These are phyloP conservation scores for Neophaeococcomyces aloes DNA, from an alignment of 2,329 filamentous ascomycete genomes.

Conservation along the genomic window DNA sequence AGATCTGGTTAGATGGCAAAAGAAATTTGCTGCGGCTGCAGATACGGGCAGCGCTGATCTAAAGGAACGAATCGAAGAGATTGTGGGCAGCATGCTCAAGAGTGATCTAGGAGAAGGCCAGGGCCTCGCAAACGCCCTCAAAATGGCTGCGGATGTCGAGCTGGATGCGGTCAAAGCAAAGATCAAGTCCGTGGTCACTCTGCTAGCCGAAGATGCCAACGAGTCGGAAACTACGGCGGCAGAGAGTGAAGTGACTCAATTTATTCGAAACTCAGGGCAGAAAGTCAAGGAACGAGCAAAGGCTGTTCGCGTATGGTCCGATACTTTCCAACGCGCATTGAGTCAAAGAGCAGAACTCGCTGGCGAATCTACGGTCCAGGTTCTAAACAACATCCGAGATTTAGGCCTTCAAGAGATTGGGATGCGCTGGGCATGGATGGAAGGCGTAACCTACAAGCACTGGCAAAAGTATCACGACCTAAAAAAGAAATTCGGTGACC, in stretches of 20 bases:
- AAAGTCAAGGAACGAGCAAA: constrained; percentile 68
- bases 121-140: constrained; percentile 56
- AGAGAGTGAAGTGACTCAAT: constrained; percentile 42
- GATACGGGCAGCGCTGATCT: constrained; percentile 70
- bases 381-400: constrained; percentile 71
- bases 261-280: constrained; percentile 58
- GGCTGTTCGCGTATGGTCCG: constrained; percentile 64
- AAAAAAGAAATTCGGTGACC: constrained; percentile 70
- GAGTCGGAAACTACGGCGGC: constrained; percentile 43
- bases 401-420: constrained; percentile 83
- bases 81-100: constrained; percentile 60
- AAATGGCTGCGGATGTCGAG: constrained; percentile 55
- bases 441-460: constrained; percentile 91
- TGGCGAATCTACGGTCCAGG: constrained; percentile 68
- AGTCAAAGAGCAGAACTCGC: constrained; percentile 58
- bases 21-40: constrained; percentile 73
- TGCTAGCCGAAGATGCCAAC: constrained; percentile 49
- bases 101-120: constrained; percentile 57
- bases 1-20: constrained; percentile 77
- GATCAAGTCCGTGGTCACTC: constrained; percentile 47
- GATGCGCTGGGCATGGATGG: constrained; percentile 89
- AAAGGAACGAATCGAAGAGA: constrained; percentile 53
- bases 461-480: constrained; percentile 92
- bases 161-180: constrained; percentile 55
- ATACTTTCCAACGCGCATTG: constrained; percentile 59